Conservation (phyloP, 768 basidiomycete species). For the Leccinum broughii region DNA sequence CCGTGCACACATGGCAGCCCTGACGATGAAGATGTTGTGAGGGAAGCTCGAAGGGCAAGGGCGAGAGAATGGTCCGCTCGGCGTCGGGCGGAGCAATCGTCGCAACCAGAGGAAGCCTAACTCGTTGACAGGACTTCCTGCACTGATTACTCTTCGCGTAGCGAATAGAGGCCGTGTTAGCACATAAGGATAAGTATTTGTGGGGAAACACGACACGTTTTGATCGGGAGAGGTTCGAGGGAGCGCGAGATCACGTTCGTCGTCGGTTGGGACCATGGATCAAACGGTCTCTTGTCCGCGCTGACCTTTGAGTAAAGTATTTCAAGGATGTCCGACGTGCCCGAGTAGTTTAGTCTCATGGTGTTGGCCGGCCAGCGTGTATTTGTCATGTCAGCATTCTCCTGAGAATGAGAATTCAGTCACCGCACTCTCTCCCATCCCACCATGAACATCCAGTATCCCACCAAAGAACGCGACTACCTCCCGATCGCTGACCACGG, state of each 20-base stretch:
- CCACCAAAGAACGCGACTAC: slow-evolving; percentile 61
- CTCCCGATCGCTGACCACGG: slow-evolving; percentile 78
- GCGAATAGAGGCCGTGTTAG: neutral
- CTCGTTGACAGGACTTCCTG: neutral
- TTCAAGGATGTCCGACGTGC: neutral
- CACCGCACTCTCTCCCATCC: neutral
- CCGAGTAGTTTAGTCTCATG: neutral
- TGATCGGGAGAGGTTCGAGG: neutral
- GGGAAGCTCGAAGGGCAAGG: slow-evolving; percentile 51
- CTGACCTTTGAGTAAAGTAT: too few relatives aligned
- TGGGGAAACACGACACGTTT: neutral
- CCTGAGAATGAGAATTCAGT: neutral
- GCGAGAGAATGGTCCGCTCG: slow-evolving; percentile 60
- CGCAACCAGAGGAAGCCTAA: slow-evolving; percentile 9
- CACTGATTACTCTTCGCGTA: too few relatives aligned
- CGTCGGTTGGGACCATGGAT: too few relatives aligned
- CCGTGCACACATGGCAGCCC: neutral
- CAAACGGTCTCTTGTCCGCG: too few relatives aligned
- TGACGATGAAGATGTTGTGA: slow-evolving; percentile 23
- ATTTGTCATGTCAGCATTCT: slow-evolving; percentile 9
- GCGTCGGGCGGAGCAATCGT: slow-evolving; percentile 37
- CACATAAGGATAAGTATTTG: neutral
- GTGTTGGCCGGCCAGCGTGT: slow-evolving; percentile 5
- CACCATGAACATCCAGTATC: slow-evolving; percentile 52
- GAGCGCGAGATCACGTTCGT: too few relatives aligned